A percentile compares a stretch with the other conserved stretches of the same genome.
Evolutionary conservation across 495 filamentous ascomycete genomes (phyloP).

Genomic region (Penicillium antarcticum): DNA sequence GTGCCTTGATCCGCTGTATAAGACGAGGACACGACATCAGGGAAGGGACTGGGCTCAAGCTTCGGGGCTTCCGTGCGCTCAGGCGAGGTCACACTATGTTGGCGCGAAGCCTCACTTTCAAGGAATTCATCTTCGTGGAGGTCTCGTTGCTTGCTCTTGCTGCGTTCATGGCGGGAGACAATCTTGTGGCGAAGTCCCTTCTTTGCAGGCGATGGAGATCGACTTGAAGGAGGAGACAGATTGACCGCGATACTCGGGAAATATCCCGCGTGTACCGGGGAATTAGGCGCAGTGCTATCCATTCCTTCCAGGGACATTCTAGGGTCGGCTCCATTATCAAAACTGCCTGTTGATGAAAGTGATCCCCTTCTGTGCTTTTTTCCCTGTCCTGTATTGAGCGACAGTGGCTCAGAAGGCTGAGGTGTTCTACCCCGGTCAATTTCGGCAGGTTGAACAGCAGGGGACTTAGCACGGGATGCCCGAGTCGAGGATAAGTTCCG

Average conservation of each 20-base stretch:
- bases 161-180: constrained; percentile 40
- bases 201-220: constrained; percentile 49
- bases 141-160: constrained; percentile 35
- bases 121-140: constrained; percentile 21
- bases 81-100: constrained; percentile 10
- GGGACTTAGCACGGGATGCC: constrained; percentile 11
- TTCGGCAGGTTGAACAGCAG: background rate
- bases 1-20: constrained; percentile 25
- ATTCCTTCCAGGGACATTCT: constrained; percentile 46
- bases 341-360: constrained; percentile 36
- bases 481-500: constrained; percentile 6
- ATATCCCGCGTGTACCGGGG: constrained; percentile 40
- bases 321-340: constrained; percentile 32
- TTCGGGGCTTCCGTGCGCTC: constrained; percentile 15
- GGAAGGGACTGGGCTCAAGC: constrained; percentile 33
- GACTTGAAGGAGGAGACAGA: constrained; percentile 50
- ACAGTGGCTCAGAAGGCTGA: constrained; percentile 3
- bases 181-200: constrained; percentile 44
- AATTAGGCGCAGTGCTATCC: constrained; percentile 46
- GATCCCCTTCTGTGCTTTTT: constrained; percentile 23
- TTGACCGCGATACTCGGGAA: constrained; percentile 58
- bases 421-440: constrained; percentile 4
- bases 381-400: constrained; percentile 5
- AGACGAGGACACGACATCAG: constrained; percentile 25
- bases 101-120: constrained; percentile 17